These are phyloP conservation scores for Quercus agrifolia DNA, from an alignment of 306 rosid species.

Conservation along the genomic window DNA sequence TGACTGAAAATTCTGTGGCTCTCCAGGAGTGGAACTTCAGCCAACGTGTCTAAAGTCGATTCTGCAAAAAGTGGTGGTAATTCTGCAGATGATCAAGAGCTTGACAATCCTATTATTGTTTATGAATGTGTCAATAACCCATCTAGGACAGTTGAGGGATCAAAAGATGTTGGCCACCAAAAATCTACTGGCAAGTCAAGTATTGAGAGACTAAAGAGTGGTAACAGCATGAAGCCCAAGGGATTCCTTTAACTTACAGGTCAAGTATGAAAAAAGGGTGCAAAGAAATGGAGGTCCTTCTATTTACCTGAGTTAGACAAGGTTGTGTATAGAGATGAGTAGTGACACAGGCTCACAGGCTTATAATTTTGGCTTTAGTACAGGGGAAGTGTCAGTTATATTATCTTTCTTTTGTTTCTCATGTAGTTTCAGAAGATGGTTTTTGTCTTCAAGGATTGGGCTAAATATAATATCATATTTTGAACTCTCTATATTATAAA, in stretches of 20 bases:
- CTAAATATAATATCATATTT: not conserved
- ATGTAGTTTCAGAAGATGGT: not conserved
- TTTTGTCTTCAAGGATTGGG: not conserved
- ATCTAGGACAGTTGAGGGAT: not conserved
- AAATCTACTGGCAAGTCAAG: slow-evolving; percentile 16
- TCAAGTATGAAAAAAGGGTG: slow-evolving; percentile 11
- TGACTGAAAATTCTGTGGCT: slow-evolving; percentile 17
- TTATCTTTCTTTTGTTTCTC: slow-evolving; percentile 9
- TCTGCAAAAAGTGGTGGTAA: slow-evolving; percentile 14
- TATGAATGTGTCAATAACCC: slow-evolving; percentile 19
- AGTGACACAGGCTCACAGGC: slow-evolving; percentile 17
- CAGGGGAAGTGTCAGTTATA: slow-evolving; percentile 7
- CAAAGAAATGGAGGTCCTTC: not conserved
- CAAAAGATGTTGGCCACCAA: slow-evolving; percentile 10
- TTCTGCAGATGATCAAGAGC: slow-evolving; percentile 4
- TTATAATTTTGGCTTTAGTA: slow-evolving; percentile 22
- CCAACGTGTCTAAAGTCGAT: slow-evolving; percentile 12
- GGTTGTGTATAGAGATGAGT: slow-evolving; percentile 13
- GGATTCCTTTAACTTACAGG: slow-evolving; percentile 10
- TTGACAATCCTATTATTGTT: slow-evolving; percentile 3
- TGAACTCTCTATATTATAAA: not conserved
- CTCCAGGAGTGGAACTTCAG: slow-evolving; percentile 24
- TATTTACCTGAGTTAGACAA: slow-evolving; percentile 15
- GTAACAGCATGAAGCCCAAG: slow-evolving; percentile 4
- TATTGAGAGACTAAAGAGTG: slow-evolving; percentile 18